Evolutionary conservation across 306 rosid species (phyloP), one percentile per base, ranked within the genome.

Genomic region (Cicer yamashitae): DNA sequence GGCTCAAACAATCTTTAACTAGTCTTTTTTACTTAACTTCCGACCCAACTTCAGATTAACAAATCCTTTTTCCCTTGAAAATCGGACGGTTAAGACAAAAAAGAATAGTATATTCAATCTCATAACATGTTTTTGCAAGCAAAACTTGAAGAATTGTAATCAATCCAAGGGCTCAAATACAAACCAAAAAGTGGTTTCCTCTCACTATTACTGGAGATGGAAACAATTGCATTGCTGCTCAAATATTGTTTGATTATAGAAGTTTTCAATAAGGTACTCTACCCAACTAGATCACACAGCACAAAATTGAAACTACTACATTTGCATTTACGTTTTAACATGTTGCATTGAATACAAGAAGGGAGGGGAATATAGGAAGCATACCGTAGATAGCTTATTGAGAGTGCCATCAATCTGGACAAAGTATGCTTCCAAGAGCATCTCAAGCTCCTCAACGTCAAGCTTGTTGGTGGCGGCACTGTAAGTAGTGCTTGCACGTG

Each of bases 401-500:
- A 90, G 62, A 17, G 97, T 90, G 77, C 99, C 99, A 77, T 94
- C 97, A 40, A 94, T 92, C 79, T 92, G 99, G 68, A 92, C 99
- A 51, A 94, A 94, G 82, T 94, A 94, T 2, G 99, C 99, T 82
- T 94, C 99, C 87, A 94, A 80, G 60, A 94, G 96, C 99, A 94
- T 94, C 80, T 94, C 99, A 69, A 94, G 97, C 88, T 94, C 99
- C 79, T 89, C 99, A 0, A 94, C 99, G 54, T 94, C 97, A 57
- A 89, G 96, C 80, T 92, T 94, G 80, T 87, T 94, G 83, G 89
- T 85, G 60, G 81, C 57, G 50, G 85, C 86, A 74, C 96, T 94
- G 46, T 70, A 92, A 41, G 86, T 84, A 44, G 87, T 70, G 51
- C 97, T 92, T 18, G 88, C 86, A 44, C 73, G 97, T n/a, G 91